Evolutionary conservation across 371 early-diverging fungal species (phyloP).

Genomic region (Mortierella sp.): DNA sequence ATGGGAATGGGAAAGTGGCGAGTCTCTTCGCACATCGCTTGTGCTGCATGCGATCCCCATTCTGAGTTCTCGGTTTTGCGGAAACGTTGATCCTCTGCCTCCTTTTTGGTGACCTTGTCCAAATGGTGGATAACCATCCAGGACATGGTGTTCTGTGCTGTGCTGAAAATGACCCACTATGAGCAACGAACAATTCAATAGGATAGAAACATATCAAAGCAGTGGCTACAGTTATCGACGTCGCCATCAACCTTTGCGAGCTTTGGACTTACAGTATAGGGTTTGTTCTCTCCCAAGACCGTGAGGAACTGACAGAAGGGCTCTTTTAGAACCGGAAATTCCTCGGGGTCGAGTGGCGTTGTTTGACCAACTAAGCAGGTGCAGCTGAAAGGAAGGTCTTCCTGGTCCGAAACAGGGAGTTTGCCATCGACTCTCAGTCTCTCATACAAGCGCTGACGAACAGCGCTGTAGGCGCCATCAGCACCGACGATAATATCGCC

Average conservation of each 20-base stretch:
- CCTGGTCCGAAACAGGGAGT: not conserved
- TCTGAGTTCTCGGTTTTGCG: not conserved
- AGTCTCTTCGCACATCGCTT: not conserved
- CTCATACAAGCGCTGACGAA: constrained; percentile 5
- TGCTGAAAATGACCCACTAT: not conserved
- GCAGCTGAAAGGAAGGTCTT: constrained; percentile 6
- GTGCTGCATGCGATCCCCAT: not conserved
- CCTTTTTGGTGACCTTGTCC: not conserved
- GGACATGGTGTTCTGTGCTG: not conserved
- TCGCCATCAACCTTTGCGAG: no score
- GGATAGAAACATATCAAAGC: no score
- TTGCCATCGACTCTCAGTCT: not conserved
- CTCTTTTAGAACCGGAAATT: constrained; percentile 1
- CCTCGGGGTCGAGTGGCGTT: not conserved
- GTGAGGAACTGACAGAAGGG: not conserved
- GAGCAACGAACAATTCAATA: no score
- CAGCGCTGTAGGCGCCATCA: constrained; percentile 14
- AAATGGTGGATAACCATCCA: not conserved
- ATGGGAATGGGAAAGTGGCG: not conserved
- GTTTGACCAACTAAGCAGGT: constrained; percentile 14
- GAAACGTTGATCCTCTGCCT: not conserved
- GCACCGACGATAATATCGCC: constrained; percentile 16
- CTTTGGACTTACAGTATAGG: constrained; percentile 7
- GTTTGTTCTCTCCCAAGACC: constrained; percentile 3
- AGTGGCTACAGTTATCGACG: no score